phyloP scores from a whole-genome alignment of 2,329 filamentous ascomycete species.

The Xylariomycetidae sp. region DNA sequence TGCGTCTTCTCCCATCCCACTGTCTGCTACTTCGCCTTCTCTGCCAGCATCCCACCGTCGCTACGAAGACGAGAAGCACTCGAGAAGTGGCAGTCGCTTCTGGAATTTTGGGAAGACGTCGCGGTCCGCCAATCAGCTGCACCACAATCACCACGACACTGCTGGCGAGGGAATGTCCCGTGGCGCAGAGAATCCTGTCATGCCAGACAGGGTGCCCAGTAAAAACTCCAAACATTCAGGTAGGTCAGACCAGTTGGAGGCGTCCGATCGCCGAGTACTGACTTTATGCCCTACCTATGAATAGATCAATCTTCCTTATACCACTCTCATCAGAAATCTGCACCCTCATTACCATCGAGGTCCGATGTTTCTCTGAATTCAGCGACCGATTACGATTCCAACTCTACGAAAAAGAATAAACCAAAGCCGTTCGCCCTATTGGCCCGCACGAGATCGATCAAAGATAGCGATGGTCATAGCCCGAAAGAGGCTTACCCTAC shows the following conservation, averaged over 20 bases:
- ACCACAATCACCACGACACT: constrained; percentile 18
- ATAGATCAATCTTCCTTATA: constrained; percentile 28
- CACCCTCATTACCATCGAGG: constrained; percentile 39
- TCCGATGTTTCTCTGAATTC: constrained; percentile 51
- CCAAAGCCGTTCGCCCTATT: constrained; percentile 52
- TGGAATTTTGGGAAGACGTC: constrained; percentile 27
- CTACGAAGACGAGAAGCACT: constrained; percentile 25
- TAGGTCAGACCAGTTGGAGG: constrained; percentile 13
- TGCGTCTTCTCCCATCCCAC: constrained; percentile 13
- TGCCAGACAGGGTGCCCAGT: constrained; percentile 23
- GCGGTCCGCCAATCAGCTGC: constrained; percentile 19
- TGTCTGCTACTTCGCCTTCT: constrained; percentile 14
- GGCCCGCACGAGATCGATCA: constrained; percentile 47
- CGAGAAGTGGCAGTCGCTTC: constrained; percentile 28
- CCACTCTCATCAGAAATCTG: constrained; percentile 33
- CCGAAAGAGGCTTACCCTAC: constrained; percentile 30
- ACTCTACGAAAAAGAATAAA: constrained; percentile 43
- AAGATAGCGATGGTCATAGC: constrained; percentile 35
- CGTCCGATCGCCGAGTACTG: neutral
- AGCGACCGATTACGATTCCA: constrained; percentile 40
- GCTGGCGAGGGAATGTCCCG: constrained; percentile 23
- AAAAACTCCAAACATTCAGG: constrained; percentile 27
- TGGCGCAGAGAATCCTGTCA: constrained; percentile 21
- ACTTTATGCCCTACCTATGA: too few species aligned
- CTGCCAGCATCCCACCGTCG: constrained; percentile 9